Percentiles rank a stretch among this genome's conserved stretches.
These are phyloP conservation scores for Aspergillus tanneri DNA, from an alignment of 2,329 filamentous ascomycete species.

Conservation along the genomic window DNA sequence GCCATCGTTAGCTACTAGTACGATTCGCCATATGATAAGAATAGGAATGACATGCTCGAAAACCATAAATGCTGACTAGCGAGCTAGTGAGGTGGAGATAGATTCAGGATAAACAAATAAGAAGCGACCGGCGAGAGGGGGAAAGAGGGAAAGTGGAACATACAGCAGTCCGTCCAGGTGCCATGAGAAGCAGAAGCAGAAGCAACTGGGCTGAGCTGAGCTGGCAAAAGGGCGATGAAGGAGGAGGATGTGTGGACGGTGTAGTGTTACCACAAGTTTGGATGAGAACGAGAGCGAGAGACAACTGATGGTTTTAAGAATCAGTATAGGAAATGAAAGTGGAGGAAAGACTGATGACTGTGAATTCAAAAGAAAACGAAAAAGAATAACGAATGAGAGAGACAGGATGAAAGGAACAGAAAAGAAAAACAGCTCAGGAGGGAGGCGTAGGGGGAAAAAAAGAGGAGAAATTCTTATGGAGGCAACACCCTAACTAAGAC, in stretches of 20 bases:
- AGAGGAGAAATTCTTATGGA: neutral
- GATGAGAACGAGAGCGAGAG: neutral
- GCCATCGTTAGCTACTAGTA: slow-evolving; percentile 13
- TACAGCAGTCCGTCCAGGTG: slow-evolving; percentile 32
- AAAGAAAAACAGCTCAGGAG: slow-evolving; percentile 2
- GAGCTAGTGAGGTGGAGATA: slow-evolving; percentile 17
- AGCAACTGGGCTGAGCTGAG: too few relatives aligned
- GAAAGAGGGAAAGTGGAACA: slow-evolving; percentile 22
- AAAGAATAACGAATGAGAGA: slow-evolving; percentile 4
- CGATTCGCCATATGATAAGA: slow-evolving; percentile 19
- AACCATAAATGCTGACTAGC: slow-evolving; percentile 17
- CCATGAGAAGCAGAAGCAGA: slow-evolving; percentile 37
- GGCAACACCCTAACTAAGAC: neutral
- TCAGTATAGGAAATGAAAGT: neutral
- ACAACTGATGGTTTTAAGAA: neutral
- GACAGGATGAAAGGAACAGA: neutral
- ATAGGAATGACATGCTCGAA: slow-evolving; percentile 16
- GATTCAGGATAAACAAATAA: slow-evolving; percentile 22
- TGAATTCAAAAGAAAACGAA: slow-evolving; percentile 6
- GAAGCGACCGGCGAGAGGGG: slow-evolving; percentile 21
- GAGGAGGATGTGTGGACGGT: slow-evolving; percentile 7
- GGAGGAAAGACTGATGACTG: neutral
- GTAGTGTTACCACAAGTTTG: too few relatives aligned
- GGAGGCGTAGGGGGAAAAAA: neutral
- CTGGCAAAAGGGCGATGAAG: slow-evolving; percentile 9